Conservation (phyloP, 1,139 yeast species). For the Debaryomycetaceae sp. region DNA sequence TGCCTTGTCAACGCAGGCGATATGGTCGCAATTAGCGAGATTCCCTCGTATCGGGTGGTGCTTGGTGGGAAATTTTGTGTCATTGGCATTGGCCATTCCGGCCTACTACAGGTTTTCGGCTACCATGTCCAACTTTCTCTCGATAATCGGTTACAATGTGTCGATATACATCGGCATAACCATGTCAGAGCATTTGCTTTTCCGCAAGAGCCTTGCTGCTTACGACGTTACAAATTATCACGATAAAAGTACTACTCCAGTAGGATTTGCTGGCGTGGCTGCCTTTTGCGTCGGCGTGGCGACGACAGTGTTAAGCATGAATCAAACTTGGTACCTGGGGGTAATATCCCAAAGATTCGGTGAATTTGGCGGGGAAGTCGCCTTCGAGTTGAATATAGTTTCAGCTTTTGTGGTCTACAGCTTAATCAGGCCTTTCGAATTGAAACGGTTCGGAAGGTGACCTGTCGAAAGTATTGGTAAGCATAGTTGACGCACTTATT, state of each 20-base stretch:
- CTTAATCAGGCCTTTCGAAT: constrained; percentile 23
- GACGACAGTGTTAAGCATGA: constrained; percentile 26
- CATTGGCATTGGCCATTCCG: constrained; percentile 28
- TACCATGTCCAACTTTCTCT: constrained; percentile 27
- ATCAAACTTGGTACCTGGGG: constrained; percentile 29
- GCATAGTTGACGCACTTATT: too few relatives aligned
- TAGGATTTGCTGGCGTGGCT: constrained; percentile 24
- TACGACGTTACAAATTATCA: constrained; percentile 22
- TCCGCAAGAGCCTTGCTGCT: constrained; percentile 20
- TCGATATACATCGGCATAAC: constrained; percentile 26
- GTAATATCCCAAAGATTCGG: constrained; percentile 22
- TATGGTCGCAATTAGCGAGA: constrained; percentile 24
- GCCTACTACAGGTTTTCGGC: constrained; percentile 27
- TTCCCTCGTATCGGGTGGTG: constrained; percentile 31
- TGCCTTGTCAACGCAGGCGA: constrained; percentile 24
- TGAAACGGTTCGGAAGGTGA: constrained; percentile 16
- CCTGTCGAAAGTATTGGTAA: too few relatives aligned
- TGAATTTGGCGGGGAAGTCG: constrained; percentile 21
- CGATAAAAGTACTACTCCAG: constrained; percentile 18
- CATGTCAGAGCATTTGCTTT: constrained; percentile 24
- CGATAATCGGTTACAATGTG: constrained; percentile 26
- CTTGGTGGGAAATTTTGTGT: constrained; percentile 22
- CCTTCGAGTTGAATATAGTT: constrained; percentile 23
- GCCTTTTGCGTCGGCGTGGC: constrained; percentile 25
- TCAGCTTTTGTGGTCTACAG: constrained; percentile 23